Conservation (phyloP, 177 flowering plant species). For the Tripterygium wilfordii region DNA sequence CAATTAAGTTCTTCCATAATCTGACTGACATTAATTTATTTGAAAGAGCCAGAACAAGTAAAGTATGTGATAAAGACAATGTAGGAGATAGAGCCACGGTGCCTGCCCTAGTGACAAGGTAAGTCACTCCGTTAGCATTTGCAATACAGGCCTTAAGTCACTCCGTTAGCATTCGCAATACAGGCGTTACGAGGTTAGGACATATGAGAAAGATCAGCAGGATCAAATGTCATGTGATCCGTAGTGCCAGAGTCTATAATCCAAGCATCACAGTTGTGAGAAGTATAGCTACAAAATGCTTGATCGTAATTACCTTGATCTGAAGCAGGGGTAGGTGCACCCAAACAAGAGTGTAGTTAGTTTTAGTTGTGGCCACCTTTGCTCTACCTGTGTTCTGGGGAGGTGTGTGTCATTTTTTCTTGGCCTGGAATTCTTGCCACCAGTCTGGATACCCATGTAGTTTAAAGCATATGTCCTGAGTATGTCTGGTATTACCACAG, state of each 20-base stretch:
- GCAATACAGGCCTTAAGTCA: neutral
- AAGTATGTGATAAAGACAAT: neutral
- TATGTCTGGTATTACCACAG: neutral
- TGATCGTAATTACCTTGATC: neutral
- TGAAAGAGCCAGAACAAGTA: slow-evolving; percentile 1
- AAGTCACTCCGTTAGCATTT: slow-evolving; percentile 1
- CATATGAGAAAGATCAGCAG: neutral
- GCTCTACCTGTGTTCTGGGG: too few species aligned
- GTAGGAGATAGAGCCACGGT: neutral
- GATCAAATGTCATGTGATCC: slow-evolving; percentile 3
- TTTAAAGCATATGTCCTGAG: neutral
- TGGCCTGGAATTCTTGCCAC: neutral
- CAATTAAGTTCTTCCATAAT: neutral
- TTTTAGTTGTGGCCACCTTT: too few species aligned
- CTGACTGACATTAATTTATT: neutral
- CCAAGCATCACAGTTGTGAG: neutral
- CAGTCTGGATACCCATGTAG: neutral
- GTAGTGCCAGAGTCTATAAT: slow-evolving; percentile 2
- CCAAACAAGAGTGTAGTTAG: too few species aligned
- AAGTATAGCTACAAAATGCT: neutral
- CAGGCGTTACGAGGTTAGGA: neutral
- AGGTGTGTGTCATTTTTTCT: neutral
- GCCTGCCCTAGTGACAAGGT: neutral
- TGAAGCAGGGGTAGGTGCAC: too few species aligned
- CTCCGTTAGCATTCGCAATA: slow-evolving; percentile 4